Evolutionary conservation across 768 basidiomycete genomes (phyloP), one percentile per base, ranked within the genome.

Genomic region (Suillus bovinus): DNA sequence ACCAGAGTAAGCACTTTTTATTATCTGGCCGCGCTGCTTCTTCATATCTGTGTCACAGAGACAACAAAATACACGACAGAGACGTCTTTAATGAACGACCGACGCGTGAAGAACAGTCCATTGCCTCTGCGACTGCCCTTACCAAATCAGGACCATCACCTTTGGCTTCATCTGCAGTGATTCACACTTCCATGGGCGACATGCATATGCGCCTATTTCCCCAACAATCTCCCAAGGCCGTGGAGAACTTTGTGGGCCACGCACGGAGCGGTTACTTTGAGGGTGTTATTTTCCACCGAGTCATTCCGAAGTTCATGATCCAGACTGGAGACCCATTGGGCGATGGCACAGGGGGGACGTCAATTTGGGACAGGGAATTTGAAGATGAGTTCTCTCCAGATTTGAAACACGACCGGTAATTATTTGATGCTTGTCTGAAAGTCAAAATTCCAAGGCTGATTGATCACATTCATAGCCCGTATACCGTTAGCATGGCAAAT

Each of bases 51-150:
- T 17, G 29, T 20, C 49, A 29, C 71, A 95, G 92, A 73, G 93
- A 96, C 66, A 87, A 82, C 71, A 96, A 93, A 76, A 85, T 86
- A 2, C 87, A 86, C 34, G 96, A 99, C 66, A 89, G 97, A 61
- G 97, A 99, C 68, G 89, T 99, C 60, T 99, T 98, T 85, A 99
- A 99, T 74, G 97, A 99, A 76, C 85, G 91, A 52, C 97, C 97
- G 3, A 99, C 96, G 1, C 85, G 95, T 57, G 97, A 99, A 72
- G 97, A 99, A 71, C 95, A 94, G 73, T 90, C 86, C 34, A 86
- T 96, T 54, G 94, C 94, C 4, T 75, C 88, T 9, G 80, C 90
- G 1, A 80, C 84, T 4, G 73, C 76, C 1, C 70, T 82, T 14
- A 74, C 81, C 64, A 78, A 76, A 67, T 74, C 78, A 61, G 84